phyloP scores from a whole-genome alignment of 2,329 filamentous ascomycete species.

The Diaporthe sp. region DNA sequence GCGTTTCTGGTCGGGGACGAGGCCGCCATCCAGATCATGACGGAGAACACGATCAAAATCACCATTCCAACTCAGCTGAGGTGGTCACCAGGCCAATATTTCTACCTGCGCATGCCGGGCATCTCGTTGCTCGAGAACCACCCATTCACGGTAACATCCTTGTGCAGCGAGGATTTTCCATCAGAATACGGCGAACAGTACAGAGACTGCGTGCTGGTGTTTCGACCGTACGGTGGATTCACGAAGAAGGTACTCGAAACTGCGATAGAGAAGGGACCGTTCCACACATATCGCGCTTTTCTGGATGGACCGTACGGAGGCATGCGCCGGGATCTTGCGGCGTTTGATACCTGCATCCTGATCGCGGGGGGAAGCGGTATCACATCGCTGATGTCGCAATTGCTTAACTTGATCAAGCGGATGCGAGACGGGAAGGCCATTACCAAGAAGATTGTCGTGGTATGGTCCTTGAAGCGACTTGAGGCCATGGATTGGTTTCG shows the following conservation, averaged over 20 bases:
- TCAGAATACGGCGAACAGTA: slow-evolving; percentile 92
- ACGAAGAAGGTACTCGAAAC: slow-evolving; percentile 88
- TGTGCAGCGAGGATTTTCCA: slow-evolving; percentile 93
- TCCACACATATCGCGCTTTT: slow-evolving; percentile 92
- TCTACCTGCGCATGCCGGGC: slow-evolving; percentile 94
- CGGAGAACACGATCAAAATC: slow-evolving; percentile 95
- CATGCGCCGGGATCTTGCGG: slow-evolving; percentile 89
- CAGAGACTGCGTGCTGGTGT: slow-evolving; percentile 90
- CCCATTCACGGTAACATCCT: slow-evolving; percentile 93
- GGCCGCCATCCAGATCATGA: slow-evolving; percentile 88
- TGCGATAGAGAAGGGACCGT: slow-evolving; percentile 86
- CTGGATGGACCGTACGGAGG: slow-evolving; percentile 96
- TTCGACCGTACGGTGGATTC: slow-evolving; percentile 92
- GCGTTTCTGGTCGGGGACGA: slow-evolving; percentile 93
- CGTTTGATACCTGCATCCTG: slow-evolving; percentile 93
- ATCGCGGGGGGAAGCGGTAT: slow-evolving; percentile 96
- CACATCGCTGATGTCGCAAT: slow-evolving; percentile 91
- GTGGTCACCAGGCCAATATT: slow-evolving; percentile 94
- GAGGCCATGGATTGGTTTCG: slow-evolving; percentile 99
- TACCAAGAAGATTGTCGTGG: slow-evolving; percentile 88
- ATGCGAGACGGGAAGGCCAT: slow-evolving; percentile 97
- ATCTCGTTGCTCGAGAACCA: slow-evolving; percentile 94
- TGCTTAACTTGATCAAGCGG: slow-evolving; percentile 94
- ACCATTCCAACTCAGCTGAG: slow-evolving; percentile 93
- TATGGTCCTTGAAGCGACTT: slow-evolving; percentile 93